These are phyloP conservation scores for Didymella segeticola DNA, from an alignment of 2,329 filamentous ascomycete genomes.

Conservation along the genomic window DNA sequence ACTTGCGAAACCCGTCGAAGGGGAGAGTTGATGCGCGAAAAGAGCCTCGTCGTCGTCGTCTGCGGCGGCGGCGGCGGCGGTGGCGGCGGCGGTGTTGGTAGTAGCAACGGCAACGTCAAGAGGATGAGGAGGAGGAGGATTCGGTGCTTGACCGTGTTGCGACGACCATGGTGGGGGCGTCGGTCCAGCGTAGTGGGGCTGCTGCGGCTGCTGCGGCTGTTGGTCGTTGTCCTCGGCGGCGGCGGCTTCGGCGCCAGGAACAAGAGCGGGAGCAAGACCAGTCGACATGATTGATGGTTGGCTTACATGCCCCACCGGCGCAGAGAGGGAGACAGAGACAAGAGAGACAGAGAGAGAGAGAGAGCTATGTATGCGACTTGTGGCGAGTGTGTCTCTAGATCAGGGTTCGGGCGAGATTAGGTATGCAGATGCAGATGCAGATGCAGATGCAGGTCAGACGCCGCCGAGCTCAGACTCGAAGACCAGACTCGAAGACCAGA, in stretches of 20 bases:
- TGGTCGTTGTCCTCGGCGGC: too few relatives aligned
- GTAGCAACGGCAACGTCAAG: too few relatives aligned
- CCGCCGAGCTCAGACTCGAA: neutral
- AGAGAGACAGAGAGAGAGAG: too few relatives aligned
- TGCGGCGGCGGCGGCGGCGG: constrained; percentile 18
- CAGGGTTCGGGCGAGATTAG: too few relatives aligned
- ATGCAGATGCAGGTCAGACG: neutral
- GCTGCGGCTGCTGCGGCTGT: too few relatives aligned
- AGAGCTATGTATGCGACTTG: too few relatives aligned
- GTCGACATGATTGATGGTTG: constrained; percentile 20
- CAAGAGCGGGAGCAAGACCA: constrained; percentile 34
- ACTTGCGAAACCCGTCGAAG: constrained; percentile 23
- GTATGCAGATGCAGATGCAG: too few relatives aligned
- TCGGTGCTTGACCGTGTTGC: too few relatives aligned
- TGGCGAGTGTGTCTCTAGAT: too few relatives aligned
- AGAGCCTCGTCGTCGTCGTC: constrained; percentile 4
- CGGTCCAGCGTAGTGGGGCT: constrained; percentile 36
- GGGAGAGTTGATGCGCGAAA: constrained; percentile 14
- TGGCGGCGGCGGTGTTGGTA: constrained; percentile 32
- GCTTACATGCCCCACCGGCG: neutral
- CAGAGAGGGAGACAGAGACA: too few relatives aligned
- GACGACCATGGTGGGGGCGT: constrained; percentile 31
- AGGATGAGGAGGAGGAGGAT: too few relatives aligned
- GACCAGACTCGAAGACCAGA: constrained; percentile 1
- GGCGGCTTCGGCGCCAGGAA: constrained; percentile 22